Evolutionary conservation across 441 rosid genomes (phyloP).

Genomic region (Theobroma grandiflorum): DNA sequence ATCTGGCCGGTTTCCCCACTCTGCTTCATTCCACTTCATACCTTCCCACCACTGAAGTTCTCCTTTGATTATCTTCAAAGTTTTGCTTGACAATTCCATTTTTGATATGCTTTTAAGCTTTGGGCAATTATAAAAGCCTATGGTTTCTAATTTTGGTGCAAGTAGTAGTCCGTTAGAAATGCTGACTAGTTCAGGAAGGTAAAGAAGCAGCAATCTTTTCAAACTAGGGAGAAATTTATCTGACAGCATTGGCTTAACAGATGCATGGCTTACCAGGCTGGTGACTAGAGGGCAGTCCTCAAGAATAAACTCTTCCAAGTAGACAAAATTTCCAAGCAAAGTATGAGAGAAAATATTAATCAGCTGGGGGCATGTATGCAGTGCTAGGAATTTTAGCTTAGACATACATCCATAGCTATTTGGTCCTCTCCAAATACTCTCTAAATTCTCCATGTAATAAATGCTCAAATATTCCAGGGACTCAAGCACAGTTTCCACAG

Average conservation of each 20-base stretch:
- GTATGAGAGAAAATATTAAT: conserved; percentile 19
- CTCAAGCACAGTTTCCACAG: background rate
- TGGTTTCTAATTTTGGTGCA: conserved; percentile 30
- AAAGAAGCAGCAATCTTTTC: conserved; percentile 31
- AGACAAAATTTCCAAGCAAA: conserved; percentile 6
- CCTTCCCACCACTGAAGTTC: conserved; percentile 32
- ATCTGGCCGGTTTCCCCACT: background rate
- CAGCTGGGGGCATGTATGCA: conserved; percentile 32
- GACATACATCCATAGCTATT: background rate
- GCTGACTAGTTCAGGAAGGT: conserved; percentile 26
- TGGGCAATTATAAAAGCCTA: conserved; percentile 31
- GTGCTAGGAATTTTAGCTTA: conserved; percentile 15
- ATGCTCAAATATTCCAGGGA: conserved; percentile 23
- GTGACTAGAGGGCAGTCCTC: conserved; percentile 29
- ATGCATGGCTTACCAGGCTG: conserved; percentile 19
- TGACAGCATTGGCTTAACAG: background rate
- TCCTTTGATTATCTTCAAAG: conserved; percentile 19
- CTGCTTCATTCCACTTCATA: conserved; percentile 6
- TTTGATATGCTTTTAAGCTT: conserved; percentile 19
- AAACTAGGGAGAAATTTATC: conserved; percentile 21
- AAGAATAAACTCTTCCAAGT: conserved; percentile 27
- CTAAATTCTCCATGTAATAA: conserved; percentile 29
- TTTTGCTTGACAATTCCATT: background rate
- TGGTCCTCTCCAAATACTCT: conserved; percentile 18
- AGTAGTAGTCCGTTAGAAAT: conserved; percentile 24